A percentile compares a stretch with the other conserved stretches of the same genome.
Evolutionary conservation across 2,329 filamentous ascomycete species (phyloP).

Genomic region (Cryphonectria naterciae): DNA sequence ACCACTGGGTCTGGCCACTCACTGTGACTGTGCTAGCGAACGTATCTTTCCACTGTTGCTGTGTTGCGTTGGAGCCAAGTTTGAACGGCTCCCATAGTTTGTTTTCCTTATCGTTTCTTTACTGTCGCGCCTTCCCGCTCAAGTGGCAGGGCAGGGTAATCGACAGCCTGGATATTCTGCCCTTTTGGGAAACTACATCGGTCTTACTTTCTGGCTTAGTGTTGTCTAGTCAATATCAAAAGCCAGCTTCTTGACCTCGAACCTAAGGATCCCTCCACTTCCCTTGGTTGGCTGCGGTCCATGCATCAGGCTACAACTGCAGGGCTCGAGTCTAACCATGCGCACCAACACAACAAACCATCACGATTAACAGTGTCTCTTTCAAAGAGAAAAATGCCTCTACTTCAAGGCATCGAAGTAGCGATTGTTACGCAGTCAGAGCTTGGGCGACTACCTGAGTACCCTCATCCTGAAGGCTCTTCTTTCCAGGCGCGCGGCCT

Average conservation of each 20-base stretch:
- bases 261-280: background rate
- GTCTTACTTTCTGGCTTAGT: background rate
- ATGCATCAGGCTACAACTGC: background rate
- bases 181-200: background rate
- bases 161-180: background rate
- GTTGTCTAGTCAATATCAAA: background rate
- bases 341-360: background rate
- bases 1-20: background rate
- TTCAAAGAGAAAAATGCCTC: conserved; percentile 46
- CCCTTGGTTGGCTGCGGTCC: background rate
- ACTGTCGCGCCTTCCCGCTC: conserved; percentile 1
- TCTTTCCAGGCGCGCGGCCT: conserved; percentile 43
- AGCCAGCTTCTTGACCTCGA: background rate
- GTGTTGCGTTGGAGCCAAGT: background rate
- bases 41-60: background rate
- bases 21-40: background rate
- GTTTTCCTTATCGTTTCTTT: background rate
- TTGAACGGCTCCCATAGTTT: background rate
- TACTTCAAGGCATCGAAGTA: conserved; percentile 53
- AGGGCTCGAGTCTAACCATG: background rate
- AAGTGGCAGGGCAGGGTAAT: background rate
- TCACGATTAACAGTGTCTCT: background rate
- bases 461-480: conserved; percentile 57
- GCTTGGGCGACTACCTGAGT: conserved; percentile 52
- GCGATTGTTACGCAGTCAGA: conserved; percentile 45